Conservation (phyloP, 1,284 basidiomycete genomes). For the Volvariella surrecta region DNA sequence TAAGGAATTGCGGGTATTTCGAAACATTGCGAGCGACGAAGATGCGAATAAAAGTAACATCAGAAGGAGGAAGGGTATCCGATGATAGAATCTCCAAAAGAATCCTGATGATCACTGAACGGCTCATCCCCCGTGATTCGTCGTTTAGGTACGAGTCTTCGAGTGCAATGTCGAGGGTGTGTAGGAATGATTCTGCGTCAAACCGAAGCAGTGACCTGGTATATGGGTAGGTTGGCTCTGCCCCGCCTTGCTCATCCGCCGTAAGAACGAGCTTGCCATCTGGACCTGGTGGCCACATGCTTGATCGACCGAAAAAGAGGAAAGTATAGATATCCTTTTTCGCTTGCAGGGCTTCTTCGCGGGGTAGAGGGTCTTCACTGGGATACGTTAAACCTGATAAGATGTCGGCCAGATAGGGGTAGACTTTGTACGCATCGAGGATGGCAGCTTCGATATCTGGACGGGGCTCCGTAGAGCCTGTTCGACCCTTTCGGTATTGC, state of each 20-base stretch:
- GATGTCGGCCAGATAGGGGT: conserved; percentile 82
- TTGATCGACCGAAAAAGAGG: conserved; percentile 77
- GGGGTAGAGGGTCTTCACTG: conserved; percentile 64
- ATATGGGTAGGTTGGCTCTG: conserved; percentile 85
- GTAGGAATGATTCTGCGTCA: conserved; percentile 92
- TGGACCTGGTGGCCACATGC: conserved; percentile 68
- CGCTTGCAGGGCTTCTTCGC: conserved; percentile 57
- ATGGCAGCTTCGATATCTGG: conserved; percentile 34
- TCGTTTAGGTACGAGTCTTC: conserved; percentile 91
- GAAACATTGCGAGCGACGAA: conserved; percentile 96
- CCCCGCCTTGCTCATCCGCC: conserved; percentile 58
- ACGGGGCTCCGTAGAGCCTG: conserved; percentile 22
- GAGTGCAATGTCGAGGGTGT: conserved; percentile 90
- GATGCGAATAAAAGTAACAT: conserved; percentile 83
- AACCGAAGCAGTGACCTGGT: conserved; percentile 78
- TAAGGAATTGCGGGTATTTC: conserved; percentile 90
- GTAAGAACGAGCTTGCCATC: conserved; percentile 70
- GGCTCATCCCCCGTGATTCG: conserved; percentile 54
- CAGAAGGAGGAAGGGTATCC: conserved; percentile 46
- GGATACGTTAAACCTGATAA: conserved; percentile 88
- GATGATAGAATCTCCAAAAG: conserved; percentile 73
- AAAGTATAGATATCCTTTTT: conserved; percentile 73
- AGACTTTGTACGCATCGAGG: conserved; percentile 86
- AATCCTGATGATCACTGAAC: conserved; percentile 81
- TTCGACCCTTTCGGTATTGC: conserved; percentile 31